phyloP scores from a whole-genome alignment of 2,329 filamentous ascomycete species.

The Colletotrichum sojae region DNA sequence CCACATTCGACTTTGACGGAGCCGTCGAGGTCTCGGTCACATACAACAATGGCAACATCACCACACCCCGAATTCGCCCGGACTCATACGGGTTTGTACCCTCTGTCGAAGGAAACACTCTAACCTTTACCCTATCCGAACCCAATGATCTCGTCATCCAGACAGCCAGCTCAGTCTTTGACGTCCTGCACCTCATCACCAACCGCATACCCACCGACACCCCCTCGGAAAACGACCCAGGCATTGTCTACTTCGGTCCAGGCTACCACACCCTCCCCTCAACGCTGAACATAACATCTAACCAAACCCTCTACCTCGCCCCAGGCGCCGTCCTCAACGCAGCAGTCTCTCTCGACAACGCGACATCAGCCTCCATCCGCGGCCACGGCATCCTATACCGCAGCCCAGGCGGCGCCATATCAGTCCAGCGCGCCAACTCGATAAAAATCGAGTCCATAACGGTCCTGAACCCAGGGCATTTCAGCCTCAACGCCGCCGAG shows the following conservation, averaged over 20 bases:
- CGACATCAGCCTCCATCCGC: slow-evolving; percentile 37
- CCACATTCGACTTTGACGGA: slow-evolving; percentile 9
- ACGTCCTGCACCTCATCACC: slow-evolving; percentile 44
- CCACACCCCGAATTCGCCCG: not conserved
- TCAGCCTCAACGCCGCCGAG: slow-evolving; percentile 37
- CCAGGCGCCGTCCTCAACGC: slow-evolving; percentile 1
- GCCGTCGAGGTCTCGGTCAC: slow-evolving; percentile 9
- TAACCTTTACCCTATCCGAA: slow-evolving; percentile 5
- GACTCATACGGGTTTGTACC: slow-evolving; percentile 3
- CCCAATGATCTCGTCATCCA: slow-evolving; percentile 29
- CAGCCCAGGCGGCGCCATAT: slow-evolving; percentile 30
- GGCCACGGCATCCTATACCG: slow-evolving; percentile 44
- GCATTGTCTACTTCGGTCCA: slow-evolving; percentile 44
- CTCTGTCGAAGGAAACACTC: not conserved
- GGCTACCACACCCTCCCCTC: slow-evolving; percentile 42
- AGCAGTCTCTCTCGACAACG: slow-evolving; percentile 24
- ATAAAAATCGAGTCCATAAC: slow-evolving; percentile 42
- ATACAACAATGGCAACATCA: not conserved
- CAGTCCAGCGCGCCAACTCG: slow-evolving; percentile 33
- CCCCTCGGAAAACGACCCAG: slow-evolving; percentile 15
- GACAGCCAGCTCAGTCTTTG: slow-evolving; percentile 44
- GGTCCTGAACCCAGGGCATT: slow-evolving; percentile 33
- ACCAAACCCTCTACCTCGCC: not conserved
- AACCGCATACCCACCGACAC: slow-evolving; percentile 40
- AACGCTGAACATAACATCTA: slow-evolving; percentile 34